Conservation (phyloP, 2,329 filamentous ascomycete genomes). For the Penicillium sclerotiorum region DNA sequence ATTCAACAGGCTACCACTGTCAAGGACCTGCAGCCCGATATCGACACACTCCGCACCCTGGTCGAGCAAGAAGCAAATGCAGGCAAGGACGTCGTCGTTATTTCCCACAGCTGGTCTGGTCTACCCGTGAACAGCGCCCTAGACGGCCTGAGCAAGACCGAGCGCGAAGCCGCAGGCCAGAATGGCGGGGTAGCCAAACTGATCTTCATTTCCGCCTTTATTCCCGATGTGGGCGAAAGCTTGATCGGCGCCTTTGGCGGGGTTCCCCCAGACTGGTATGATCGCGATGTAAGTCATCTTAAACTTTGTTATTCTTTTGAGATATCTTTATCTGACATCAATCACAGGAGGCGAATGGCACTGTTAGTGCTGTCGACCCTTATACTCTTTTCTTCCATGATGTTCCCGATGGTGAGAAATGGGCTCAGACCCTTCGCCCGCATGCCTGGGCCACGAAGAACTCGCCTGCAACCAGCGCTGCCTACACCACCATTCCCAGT, state of each 20-base stretch:
- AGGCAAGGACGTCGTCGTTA: constrained; percentile 34
- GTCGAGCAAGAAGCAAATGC: constrained; percentile 32
- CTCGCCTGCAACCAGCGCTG: constrained; percentile 28
- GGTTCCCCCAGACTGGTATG: constrained; percentile 30
- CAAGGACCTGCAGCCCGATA: constrained; percentile 31
- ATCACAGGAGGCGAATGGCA: constrained; percentile 24
- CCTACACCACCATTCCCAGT: constrained; percentile 29
- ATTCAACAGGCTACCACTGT: constrained; percentile 28
- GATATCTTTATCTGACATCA: not conserved
- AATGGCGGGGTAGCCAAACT: constrained; percentile 38
- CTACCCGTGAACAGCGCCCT: constrained; percentile 40
- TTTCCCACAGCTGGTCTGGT: constrained; percentile 42
- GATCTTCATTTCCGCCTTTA: constrained; percentile 38
- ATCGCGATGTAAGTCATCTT: constrained; percentile 30
- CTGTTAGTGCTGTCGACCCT: constrained; percentile 28
- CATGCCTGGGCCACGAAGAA: constrained; percentile 34
- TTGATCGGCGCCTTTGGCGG: constrained; percentile 34
- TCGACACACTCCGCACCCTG: constrained; percentile 34
- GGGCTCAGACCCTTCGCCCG: constrained; percentile 31
- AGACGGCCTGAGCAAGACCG: constrained; percentile 33
- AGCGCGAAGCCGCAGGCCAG: constrained; percentile 29
- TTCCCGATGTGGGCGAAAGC: constrained; percentile 36
- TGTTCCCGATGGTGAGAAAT: constrained; percentile 30
- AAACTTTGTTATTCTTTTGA: not conserved
- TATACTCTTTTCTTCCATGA: constrained; percentile 32